phyloP scores from a whole-genome alignment of 176 grass and related monocot genomes.

The Phragmites australis region DNA sequence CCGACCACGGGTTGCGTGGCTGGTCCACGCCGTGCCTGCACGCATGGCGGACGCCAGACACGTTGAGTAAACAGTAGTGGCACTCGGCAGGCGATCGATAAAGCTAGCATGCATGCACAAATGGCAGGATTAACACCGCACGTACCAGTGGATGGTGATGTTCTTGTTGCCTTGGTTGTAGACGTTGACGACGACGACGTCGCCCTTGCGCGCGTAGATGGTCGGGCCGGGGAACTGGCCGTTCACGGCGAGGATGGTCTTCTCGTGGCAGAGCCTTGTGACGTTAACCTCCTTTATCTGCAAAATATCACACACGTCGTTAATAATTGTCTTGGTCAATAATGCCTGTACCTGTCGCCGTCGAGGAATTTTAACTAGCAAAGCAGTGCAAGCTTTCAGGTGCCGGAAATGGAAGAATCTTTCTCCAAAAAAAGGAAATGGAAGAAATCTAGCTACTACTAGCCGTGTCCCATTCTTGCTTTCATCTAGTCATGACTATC shows the following conservation, averaged over 20 bases:
- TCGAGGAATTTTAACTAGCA: neutral
- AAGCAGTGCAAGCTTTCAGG: neutral
- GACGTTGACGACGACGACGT: conserved; percentile 58
- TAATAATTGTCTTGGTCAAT: neutral
- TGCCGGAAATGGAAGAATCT: too few species aligned
- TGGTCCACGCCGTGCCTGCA: conserved; percentile 67
- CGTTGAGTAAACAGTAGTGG: neutral
- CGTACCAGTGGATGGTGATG: conserved; percentile 76
- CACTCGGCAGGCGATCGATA: neutral
- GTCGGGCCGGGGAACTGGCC: conserved; percentile 70
- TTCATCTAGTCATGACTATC: neutral
- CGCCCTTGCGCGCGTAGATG: conserved; percentile 54
- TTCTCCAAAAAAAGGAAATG: too few species aligned
- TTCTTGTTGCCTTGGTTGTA: conserved; percentile 64
- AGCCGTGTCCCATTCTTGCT: neutral
- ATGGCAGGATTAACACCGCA: neutral
- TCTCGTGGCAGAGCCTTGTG: conserved; percentile 60
- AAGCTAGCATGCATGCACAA: neutral
- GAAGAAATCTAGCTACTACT: too few species aligned
- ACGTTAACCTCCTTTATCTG: conserved; percentile 59
- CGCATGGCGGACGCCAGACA: neutral
- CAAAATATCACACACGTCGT: neutral
- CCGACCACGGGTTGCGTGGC: conserved; percentile 57
- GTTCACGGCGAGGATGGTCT: conserved; percentile 66
- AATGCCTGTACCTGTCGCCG: neutral